Evolutionary conservation across 257 asterid genomes (phyloP).

Genomic region (Penstemon eatonii): DNA sequence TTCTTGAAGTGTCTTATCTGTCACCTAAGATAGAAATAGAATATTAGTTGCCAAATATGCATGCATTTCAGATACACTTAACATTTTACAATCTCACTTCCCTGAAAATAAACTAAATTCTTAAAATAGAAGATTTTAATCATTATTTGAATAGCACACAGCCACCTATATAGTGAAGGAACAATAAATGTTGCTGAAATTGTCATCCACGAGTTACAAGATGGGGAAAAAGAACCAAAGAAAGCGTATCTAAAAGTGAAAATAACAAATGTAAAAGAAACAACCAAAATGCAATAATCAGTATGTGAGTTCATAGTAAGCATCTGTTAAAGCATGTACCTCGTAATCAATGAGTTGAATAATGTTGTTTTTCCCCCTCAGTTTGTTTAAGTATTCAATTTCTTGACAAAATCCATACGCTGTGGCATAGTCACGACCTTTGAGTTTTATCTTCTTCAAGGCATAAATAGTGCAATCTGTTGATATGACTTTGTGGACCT

Average conservation of each 20-base stretch:
- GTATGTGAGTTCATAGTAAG: constrained; percentile 20
- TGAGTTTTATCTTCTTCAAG: constrained; percentile 87
- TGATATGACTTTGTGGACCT: constrained; percentile 97
- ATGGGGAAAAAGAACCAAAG: not conserved
- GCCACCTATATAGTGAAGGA: not conserved
- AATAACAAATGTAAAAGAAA: not conserved
- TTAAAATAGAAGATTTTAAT: not conserved
- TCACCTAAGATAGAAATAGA: constrained; percentile 58
- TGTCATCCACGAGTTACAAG: not conserved
- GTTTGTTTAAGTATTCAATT: constrained; percentile 70
- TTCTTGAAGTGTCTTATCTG: constrained; percentile 82
- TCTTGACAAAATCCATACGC: constrained; percentile 98
- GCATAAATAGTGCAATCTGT: constrained; percentile 91
- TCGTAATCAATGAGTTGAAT: constrained; percentile 93
- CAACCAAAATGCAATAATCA: not conserved
- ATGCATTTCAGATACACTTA: not conserved
- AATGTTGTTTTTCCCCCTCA: constrained; percentile 83
- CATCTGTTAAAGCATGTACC: constrained; percentile 47
- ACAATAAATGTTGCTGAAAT: constrained; percentile 4
- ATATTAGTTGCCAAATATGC: constrained; percentile 30
- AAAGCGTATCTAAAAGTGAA: not conserved
- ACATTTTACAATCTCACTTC: not conserved
- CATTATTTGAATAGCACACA: constrained; percentile 1
- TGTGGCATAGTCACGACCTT: constrained; percentile 97
- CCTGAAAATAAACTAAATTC: not conserved